phyloP scores from a whole-genome alignment of 2,329 filamentous ascomycete genomes.

The Fonsecaea nubica region DNA sequence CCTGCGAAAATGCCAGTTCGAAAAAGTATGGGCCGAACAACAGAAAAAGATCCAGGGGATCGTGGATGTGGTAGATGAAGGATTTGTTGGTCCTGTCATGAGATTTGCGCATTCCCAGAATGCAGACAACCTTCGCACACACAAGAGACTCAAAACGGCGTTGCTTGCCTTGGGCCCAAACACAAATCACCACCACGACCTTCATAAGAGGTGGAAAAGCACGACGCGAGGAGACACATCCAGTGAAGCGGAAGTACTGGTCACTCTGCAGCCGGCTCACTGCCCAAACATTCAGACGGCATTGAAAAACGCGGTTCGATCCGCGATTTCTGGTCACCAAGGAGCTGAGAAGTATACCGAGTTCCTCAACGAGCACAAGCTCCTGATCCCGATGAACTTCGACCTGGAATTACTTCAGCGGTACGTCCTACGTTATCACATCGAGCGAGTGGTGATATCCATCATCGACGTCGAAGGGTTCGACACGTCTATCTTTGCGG shows the following conservation, averaged over 20 bases:
- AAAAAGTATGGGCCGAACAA: conserved; percentile 49
- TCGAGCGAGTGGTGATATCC: conserved; percentile 51
- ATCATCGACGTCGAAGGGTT: conserved; percentile 57
- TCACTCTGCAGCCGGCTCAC: conserved; percentile 53
- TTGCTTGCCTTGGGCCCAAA: conserved; percentile 32
- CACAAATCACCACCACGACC: conserved; percentile 16
- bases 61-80: conserved; percentile 49
- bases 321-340: conserved; percentile 45
- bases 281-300: conserved; percentile 54
- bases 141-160: conserved; percentile 29
- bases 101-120: conserved; percentile 18
- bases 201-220: conserved; percentile 24
- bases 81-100: conserved; percentile 47
- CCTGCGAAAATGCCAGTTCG: conserved; percentile 48
- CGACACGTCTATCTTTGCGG: conserved; percentile 52
- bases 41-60: conserved; percentile 50
- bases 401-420: conserved; percentile 54
- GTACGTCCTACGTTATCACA: conserved; percentile 48
- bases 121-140: neutral
- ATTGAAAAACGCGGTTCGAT: conserved; percentile 55
- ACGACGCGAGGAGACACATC: neutral
- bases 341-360: conserved; percentile 49
- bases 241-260: conserved; percentile 39
- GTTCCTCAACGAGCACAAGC: conserved; percentile 49
- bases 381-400: conserved; percentile 52